Conservation (phyloP, 805 yeast genomes). For the Ogataea dorogensis region DNA sequence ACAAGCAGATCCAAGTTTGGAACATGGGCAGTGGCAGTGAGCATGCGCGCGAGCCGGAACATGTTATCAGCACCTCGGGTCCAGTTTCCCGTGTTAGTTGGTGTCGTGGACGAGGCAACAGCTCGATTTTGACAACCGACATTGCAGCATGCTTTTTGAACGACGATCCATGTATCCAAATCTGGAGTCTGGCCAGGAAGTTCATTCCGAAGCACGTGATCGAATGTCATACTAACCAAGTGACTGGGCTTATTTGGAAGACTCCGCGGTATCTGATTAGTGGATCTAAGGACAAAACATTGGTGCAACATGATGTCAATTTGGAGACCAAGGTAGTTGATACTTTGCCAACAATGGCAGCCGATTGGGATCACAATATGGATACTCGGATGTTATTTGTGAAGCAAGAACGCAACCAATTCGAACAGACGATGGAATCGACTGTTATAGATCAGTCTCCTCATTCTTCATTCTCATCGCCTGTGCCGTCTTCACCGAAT, state of each 20-base stretch:
- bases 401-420: constrained; percentile 47
- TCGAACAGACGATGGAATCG: constrained; percentile 26
- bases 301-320: constrained; percentile 48
- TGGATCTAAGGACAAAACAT: constrained; percentile 48
- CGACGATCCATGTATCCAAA: constrained; percentile 67
- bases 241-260: constrained; percentile 59
- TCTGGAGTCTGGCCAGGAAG: constrained; percentile 69
- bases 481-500: constrained; percentile 16
- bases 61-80: constrained; percentile 68
- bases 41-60: constrained; percentile 56
- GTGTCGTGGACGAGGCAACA: constrained; percentile 45
- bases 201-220: constrained; percentile 63
- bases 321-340: constrained; percentile 45
- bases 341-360: constrained; percentile 48
- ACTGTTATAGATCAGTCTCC: constrained; percentile 5
- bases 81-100: constrained; percentile 78
- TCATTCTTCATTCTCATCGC: constrained; percentile 11
- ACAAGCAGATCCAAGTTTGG: constrained; percentile 79
- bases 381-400: constrained; percentile 49
- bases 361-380: constrained; percentile 55
- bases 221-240: constrained; percentile 46
- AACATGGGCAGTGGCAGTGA: constrained; percentile 44
- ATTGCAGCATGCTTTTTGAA: constrained; percentile 72
- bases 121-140: constrained; percentile 53
- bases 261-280: constrained; percentile 46